Conservation (phyloP, 1,139 yeast species). For the Debaryomyces singareniensis region DNA sequence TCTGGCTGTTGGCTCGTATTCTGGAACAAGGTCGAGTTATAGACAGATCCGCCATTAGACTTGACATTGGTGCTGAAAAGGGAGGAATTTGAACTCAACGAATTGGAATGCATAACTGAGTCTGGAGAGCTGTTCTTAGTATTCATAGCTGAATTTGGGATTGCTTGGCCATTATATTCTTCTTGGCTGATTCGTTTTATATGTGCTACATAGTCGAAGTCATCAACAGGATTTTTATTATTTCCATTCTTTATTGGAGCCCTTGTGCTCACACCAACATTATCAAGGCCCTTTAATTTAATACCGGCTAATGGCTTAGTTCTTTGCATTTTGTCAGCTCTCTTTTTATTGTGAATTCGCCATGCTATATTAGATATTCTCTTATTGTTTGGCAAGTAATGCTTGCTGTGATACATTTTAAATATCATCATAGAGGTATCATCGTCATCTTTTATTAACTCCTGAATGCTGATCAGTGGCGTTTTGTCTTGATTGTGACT, state of each 20-base stretch:
- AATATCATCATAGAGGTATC: conserved; percentile 28
- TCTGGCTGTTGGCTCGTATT: not conserved
- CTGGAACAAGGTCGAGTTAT: not conserved
- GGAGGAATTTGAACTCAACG: conserved; percentile 10
- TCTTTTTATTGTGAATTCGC: conserved; percentile 38
- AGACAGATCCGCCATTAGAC: conserved; percentile 1
- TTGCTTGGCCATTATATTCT: conserved; percentile 16
- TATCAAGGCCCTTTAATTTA: not conserved
- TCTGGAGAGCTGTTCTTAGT: conserved; percentile 3
- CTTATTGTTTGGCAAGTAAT: conserved; percentile 38
- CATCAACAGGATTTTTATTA: conserved; percentile 29
- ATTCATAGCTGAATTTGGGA: conserved; percentile 4
- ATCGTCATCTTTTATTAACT: conserved; percentile 19
- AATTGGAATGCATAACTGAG: conserved; percentile 6
- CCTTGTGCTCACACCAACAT: conserved; percentile 1
- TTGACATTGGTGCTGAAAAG: conserved; percentile 6
- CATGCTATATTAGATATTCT: conserved; percentile 42
- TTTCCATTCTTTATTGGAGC: not conserved
- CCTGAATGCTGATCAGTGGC: too few relatives aligned
- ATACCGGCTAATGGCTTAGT: not conserved
- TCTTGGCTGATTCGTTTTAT: conserved; percentile 39
- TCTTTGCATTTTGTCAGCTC: not conserved
- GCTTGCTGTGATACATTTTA: conserved; percentile 40
- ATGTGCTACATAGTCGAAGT: conserved; percentile 44
- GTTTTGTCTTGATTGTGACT: too few relatives aligned